Evolutionary conservation across 768 basidiomycete species (phyloP).

Genomic region (Leccinum boreale): DNA sequence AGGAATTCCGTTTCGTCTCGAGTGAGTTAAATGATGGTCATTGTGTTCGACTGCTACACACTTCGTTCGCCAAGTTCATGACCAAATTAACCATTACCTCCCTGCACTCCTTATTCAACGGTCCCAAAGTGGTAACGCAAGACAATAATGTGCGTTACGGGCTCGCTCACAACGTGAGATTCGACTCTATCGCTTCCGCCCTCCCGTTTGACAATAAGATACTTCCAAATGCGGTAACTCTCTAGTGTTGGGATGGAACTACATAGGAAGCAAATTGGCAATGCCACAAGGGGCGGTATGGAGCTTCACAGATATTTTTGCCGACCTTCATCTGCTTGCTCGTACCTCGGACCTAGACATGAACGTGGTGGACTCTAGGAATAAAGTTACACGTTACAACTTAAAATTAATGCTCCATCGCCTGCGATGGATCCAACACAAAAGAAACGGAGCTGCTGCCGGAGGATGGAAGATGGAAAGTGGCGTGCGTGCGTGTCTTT

Average conservation of each 20-base stretch:
- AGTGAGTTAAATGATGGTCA: background rate
- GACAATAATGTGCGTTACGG: slow-evolving; percentile 18
- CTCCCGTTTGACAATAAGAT: slow-evolving; percentile 18
- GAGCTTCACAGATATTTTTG: background rate
- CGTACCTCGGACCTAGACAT: background rate
- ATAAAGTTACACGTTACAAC: background rate
- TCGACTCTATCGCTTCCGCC: background rate
- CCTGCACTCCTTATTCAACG: background rate
- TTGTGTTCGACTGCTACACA: background rate
- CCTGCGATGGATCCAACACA: slow-evolving; percentile 1
- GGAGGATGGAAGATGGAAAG: background rate
- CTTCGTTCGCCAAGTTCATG: background rate
- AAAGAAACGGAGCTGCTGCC: background rate
- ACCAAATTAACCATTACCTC: background rate
- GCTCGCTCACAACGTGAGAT: slow-evolving; percentile 6
- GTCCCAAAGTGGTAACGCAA: slow-evolving; percentile 5
- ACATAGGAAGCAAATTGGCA: background rate
- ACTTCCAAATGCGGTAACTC: slow-evolving; percentile 18
- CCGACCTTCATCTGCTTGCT: background rate
- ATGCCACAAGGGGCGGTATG: background rate
- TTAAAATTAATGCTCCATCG: background rate
- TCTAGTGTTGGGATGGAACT: slow-evolving; percentile 10
- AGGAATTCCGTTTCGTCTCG: background rate
- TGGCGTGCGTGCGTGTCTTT: background rate
- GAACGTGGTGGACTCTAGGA: background rate